Conservation (phyloP, 176 grass and related monocot genomes). For the Microstegium vimineum region DNA sequence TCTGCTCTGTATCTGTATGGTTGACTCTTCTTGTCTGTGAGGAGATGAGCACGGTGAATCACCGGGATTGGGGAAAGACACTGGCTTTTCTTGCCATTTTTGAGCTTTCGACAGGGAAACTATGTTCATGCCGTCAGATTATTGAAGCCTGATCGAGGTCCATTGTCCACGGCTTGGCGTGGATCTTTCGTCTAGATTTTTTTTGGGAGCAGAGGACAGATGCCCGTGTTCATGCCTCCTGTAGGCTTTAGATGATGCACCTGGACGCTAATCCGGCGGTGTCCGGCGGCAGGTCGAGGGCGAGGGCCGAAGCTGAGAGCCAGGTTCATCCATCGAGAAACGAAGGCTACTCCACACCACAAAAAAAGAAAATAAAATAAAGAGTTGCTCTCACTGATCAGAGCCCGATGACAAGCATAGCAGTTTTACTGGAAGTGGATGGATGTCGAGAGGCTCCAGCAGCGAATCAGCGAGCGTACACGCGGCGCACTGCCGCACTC, state of each 20-base stretch:
- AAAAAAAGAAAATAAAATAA: too few relatives aligned
- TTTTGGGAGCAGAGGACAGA: background rate
- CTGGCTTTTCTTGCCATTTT: too few relatives aligned
- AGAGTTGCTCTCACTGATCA: background rate
- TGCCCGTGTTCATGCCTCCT: too few relatives aligned
- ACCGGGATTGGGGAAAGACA: too few relatives aligned
- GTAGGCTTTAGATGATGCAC: background rate
- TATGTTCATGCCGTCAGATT: too few relatives aligned
- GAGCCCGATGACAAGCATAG: background rate
- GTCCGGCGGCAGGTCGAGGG: background rate
- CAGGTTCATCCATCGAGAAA: background rate
- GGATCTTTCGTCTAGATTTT: background rate
- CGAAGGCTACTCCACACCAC: too few relatives aligned
- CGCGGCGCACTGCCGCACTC: background rate
- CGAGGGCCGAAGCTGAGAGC: too few relatives aligned
- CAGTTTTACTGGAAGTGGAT: background rate
- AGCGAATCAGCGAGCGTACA: background rate
- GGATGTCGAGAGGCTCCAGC: background rate
- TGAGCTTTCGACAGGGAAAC: background rate
- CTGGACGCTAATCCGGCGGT: background rate
- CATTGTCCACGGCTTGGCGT: background rate
- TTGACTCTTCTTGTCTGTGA: background rate
- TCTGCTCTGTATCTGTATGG: background rate
- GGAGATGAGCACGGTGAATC: background rate
- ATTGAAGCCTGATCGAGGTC: too few relatives aligned